Base-by-base conservation (phyloP, 768 basidiomycete species). In the Boletus reticulatus region DNA sequence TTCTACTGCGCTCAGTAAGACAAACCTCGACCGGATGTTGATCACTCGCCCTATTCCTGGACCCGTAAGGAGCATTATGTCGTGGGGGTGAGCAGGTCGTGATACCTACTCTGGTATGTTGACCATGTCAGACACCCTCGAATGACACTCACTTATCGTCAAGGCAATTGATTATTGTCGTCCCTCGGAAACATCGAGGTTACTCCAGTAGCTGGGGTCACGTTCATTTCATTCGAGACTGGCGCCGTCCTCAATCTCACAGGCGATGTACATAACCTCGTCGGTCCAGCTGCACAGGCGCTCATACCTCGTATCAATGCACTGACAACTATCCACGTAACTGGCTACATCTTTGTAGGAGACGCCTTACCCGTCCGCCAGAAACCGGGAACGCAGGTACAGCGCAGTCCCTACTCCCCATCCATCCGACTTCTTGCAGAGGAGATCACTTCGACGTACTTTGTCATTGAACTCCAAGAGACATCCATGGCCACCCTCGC, bases 1-100 rank as follows among this genome's bases (percentile, higher is more conserved):
- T 59, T 94, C 97, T 0, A 94, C 95, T 11, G 97, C 95, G 0
- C 76, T 99, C 22, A 91, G 89, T 75, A 98, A 98, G 76, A 95
- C 95, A 6, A 89, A 89, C 59, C 93, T 98, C 57, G 97, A 98
- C 74, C 83, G 88, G 22, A 83, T 98, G 53, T 70, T 98, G 46
- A 94, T 98, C 58, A 95, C 94, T 4, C 83, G 90, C 29, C 85
- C n/a, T n/a, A n/a, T n/a, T n/a, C n/a, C n/a, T n/a, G n/a, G n/a
- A n/a, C n/a, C n/a, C n/a, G n/a, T n/a, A n/a, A n/a, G n/a, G n/a
- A n/a, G n/a, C n/a, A n/a, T n/a, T n/a, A n/a, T n/a, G n/a, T n/a
- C n/a, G n/a, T n/a, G n/a, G n/a, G n/a, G n/a, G n/a, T n/a, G n/a
- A n/a, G n/a, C n/a, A n/a, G n/a, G n/a, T n/a, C n/a, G n/a, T n/a